Conservation (phyloP, 805 yeast genomes). For the Kodamaea laetipori region DNA sequence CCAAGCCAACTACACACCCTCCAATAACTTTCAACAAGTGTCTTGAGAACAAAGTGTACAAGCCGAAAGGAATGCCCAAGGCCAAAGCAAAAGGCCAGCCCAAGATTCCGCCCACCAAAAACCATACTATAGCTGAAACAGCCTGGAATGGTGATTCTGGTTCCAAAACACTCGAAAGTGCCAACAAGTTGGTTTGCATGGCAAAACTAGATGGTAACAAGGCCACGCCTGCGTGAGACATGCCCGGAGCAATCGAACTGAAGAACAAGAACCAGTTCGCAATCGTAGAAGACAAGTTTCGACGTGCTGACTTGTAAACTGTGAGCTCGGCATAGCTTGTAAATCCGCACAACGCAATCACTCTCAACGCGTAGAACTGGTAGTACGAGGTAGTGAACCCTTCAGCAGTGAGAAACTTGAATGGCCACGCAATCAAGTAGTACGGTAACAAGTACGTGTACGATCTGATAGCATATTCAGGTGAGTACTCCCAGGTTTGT, state of each 20-base stretch:
- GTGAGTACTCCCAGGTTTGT: conserved; percentile 96
- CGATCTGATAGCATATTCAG: conserved; percentile 82
- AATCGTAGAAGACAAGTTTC: conserved; percentile 35
- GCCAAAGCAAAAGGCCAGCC: conserved; percentile 92
- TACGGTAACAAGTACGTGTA: conserved; percentile 72
- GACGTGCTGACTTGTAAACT: conserved; percentile 46
- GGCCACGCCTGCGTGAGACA: conserved; percentile 88
- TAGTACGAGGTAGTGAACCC: conserved; percentile 23
- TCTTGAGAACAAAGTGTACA: conserved; percentile 31
- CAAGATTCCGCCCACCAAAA: conserved; percentile 67
- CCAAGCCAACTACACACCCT: conserved; percentile 20
- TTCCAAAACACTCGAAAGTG: conserved; percentile 41
- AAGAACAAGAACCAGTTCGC: conserved; percentile 67
- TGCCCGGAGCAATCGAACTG: conserved; percentile 69
- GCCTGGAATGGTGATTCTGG: conserved; percentile 28
- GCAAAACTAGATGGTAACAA: conserved; percentile 82
- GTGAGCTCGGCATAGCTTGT: conserved; percentile 54
- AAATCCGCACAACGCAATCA: conserved; percentile 37
- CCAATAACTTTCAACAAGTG: conserved; percentile 15
- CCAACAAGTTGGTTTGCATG: conserved; percentile 47
- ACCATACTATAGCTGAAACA: conserved; percentile 41
- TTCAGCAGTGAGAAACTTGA: conserved; percentile 16
- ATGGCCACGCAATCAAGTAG: conserved; percentile 30
- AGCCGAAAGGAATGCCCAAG: conserved; percentile 60
- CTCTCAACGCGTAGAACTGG: conserved; percentile 58